Conservation (phyloP, 1,284 basidiomycete genomes). For the Ceratobasidium sp. region DNA sequence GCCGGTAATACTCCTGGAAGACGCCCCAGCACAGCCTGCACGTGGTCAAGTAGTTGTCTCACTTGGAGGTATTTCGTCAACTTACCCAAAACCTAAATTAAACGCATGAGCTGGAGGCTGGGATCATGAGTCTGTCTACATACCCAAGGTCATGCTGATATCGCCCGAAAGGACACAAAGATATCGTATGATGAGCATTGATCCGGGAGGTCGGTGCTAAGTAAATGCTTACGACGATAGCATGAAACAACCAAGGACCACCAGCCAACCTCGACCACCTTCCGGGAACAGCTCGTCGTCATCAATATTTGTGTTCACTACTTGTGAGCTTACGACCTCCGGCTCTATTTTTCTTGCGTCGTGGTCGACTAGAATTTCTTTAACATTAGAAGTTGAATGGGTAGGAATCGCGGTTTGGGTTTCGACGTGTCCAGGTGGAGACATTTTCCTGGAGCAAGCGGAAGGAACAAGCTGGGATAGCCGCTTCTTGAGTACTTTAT, state of each 20-base stretch:
- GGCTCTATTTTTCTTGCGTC: constrained; percentile 8
- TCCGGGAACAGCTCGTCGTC: constrained; percentile 46
- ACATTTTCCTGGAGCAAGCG: too few relatives aligned
- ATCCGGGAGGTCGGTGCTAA: not conserved
- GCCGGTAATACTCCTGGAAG: constrained; percentile 46
- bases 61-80: not conserved
- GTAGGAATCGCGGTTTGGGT: not conserved
- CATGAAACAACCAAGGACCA: constrained; percentile 47
- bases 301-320: not conserved
- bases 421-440: not conserved
- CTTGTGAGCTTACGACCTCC: too few relatives aligned
- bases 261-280: constrained; percentile 47
- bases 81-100: constrained; percentile 31
- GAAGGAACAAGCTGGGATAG: too few relatives aligned
- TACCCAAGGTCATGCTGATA: constrained; percentile 41
- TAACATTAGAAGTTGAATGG: not conserved
- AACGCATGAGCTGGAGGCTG: not conserved
- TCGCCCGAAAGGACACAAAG: not conserved
- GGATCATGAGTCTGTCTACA: not conserved
- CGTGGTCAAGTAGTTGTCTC: not conserved
- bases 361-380: not conserved
- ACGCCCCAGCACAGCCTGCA: constrained; percentile 46
- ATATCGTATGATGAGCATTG: not conserved
- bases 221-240: constrained; percentile 23
- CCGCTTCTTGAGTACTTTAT: too few relatives aligned